Percentiles rank a stretch among this genome's conserved stretches.
phyloP scores from a whole-genome alignment of 1,284 basidiomycete genomes.

The Moesziomyces globuligerus region DNA sequence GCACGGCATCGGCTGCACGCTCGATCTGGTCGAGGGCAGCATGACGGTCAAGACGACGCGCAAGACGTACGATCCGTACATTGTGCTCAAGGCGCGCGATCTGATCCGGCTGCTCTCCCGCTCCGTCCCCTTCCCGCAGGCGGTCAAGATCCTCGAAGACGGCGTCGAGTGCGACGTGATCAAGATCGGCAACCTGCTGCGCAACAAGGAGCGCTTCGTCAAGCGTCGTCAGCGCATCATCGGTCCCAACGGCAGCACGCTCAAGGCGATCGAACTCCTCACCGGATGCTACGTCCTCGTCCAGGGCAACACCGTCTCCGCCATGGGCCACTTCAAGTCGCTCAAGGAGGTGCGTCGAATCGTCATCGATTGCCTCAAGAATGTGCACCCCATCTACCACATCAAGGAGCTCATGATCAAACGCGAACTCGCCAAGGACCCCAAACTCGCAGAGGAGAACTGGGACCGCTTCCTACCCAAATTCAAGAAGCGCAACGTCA shows the following conservation, averaged over 20 bases:
- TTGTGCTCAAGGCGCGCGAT: conserved; percentile 94
- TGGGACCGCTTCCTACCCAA: conserved; percentile 98
- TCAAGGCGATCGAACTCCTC: conserved; percentile 98
- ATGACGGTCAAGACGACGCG: conserved; percentile 98
- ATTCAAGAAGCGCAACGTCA: conserved; percentile 88
- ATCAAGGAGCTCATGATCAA: conserved; percentile 99
- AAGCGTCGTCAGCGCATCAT: conserved; percentile 96
- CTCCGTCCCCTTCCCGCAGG: conserved; percentile 83
- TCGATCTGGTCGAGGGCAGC: conserved; percentile 94
- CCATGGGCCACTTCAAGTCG: conserved; percentile 95
- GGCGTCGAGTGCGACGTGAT: conserved; percentile 94
- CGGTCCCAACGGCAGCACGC: conserved; percentile 92
- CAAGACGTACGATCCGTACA: conserved; percentile 96
- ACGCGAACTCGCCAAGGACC: conserved; percentile 96
- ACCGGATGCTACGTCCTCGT: conserved; percentile 98
- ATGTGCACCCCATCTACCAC: conserved; percentile 98
- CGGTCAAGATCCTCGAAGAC: conserved; percentile 90
- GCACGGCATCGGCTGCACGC: conserved; percentile 86
- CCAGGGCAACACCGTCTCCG: conserved; percentile 96
- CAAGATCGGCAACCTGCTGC: conserved; percentile 91
- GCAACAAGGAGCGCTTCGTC: conserved; percentile 97
- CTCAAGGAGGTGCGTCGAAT: conserved; percentile 95
- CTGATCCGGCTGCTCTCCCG: conserved; percentile 94
- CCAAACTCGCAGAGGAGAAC: conserved; percentile 89
- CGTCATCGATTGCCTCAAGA: conserved; percentile 98